Evolutionary conservation across 225 moss, liverwort and hornwort genomes (phyloP), one percentile per base, ranked within the genome.

Genomic region (Asterella californica): DNA sequence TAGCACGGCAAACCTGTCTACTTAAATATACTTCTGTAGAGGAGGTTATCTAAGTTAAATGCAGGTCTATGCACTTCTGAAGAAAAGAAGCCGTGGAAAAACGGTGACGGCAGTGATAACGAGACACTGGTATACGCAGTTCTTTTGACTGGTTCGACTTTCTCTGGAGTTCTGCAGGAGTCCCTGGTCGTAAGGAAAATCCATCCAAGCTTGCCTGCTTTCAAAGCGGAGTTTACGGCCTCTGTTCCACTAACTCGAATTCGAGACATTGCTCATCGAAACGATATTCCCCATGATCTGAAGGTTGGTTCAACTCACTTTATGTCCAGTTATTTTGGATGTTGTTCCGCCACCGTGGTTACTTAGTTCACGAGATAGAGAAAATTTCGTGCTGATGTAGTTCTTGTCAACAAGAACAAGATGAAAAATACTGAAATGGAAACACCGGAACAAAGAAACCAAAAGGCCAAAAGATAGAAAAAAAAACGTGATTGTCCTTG

Each of bases 141-240:
- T n/a, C 2, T 52, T 30, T 5, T 74, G 10, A 74, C 24, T 1
- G 6, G 11, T 10, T 71, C 11, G 22, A 19, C 25, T 18, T 4
- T 6, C 38, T 38, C 5, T 55, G 37, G 14, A 64, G 0, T 64
- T 64, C 27, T 70, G 82, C 86, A 89, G 87, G 96, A 97, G 84
- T 85, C 86, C 15, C 69, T 93, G 17, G 93, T 97, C 29, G 89
- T 93, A 49, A 90, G 94, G 78, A 97, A 94, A 77, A 88, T 97
- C 60, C 94, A 97, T 78, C 96, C 96, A 70, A 90, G 90, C 72
- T 86, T 97, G 85, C 96, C 96, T 75, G 94, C 96, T 22, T 97
- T 97, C 80, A 97, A 91, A 84, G 93, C 96, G 24, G 96, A 96
- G 78, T 96, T 96, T 73, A 96, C 93, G 63, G 93, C 96, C 1